Percentiles rank a stretch among this genome's conserved stretches.
phyloP scores from a whole-genome alignment of 345 rosid species.

The Microthlaspi erraticum region DNA sequence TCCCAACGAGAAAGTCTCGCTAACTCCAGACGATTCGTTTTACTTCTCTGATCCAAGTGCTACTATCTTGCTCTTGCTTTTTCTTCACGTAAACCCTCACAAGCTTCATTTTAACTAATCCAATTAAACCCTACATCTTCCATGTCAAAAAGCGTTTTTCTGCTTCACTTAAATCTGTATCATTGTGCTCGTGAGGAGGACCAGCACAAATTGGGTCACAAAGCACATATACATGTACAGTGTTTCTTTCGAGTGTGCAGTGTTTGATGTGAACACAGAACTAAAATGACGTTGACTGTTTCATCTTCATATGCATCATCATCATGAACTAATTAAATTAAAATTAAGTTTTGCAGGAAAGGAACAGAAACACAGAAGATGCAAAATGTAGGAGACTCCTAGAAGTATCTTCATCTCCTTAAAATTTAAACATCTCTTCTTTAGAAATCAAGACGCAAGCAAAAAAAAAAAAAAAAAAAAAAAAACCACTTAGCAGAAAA shows the following conservation, averaged over 20 bases:
- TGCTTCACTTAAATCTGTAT: no score
- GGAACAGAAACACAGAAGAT: neutral
- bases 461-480: neutral
- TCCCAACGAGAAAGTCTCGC: no score
- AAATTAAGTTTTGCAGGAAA: no score
- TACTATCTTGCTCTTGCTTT: neutral
- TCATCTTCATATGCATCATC: neutral
- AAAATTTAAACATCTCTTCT: conserved; percentile 46
- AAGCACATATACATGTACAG: no score
- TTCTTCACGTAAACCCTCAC: neutral
- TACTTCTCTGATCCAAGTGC: neutral
- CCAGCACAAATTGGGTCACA: no score
- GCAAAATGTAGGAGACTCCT: neutral
- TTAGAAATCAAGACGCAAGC: conserved; percentile 35
- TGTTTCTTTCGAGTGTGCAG: no score
- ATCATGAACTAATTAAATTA: neutral
- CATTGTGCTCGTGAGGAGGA: no score
- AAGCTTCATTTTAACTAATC: conserved; percentile 7
- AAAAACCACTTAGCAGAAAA: neutral
- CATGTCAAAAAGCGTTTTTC: neutral
- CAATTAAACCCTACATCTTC: neutral
- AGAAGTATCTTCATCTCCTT: no score
- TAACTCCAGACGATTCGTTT: no score
- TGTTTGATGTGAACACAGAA: no score
- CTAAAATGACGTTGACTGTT: no score